phyloP scores from a whole-genome alignment of 163 green algal genomes.

The Scenedesmus sp. region DNA sequence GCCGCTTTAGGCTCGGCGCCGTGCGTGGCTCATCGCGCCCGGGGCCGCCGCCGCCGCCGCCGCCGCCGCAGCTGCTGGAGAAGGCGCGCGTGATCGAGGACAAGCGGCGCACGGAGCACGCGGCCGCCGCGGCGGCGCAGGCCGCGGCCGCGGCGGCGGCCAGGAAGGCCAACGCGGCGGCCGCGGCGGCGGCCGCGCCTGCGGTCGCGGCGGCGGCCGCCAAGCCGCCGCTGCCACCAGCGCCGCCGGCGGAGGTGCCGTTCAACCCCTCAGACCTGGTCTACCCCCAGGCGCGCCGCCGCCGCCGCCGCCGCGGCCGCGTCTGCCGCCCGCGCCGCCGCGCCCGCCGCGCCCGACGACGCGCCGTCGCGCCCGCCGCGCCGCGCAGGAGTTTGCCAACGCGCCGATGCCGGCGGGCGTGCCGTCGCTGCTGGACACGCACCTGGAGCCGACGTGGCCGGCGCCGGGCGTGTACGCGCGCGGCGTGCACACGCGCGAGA shows the following conservation, averaged over 20 bases:
- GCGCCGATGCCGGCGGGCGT: constrained; percentile 15
- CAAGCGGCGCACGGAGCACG: background rate
- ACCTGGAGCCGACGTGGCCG: constrained; percentile 41
- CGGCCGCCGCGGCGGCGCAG: background rate
- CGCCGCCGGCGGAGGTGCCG: constrained; percentile 3
- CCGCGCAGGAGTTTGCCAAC: constrained; percentile 28
- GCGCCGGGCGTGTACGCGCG: constrained; percentile 41
- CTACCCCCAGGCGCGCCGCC: constrained; percentile 40
- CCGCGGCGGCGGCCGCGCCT: constrained; percentile 4
- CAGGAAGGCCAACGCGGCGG: background rate
- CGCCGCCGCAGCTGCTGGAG: background rate
- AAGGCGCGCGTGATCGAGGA: constrained; percentile 14
- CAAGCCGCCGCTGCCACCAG: background rate
- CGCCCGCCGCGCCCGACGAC: background rate
- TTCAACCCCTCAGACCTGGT: constrained; percentile 38
- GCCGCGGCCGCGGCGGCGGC: constrained; percentile 32
- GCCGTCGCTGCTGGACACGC: constrained; percentile 29
- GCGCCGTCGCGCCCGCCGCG: background rate
- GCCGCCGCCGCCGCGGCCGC: too few relatives aligned
- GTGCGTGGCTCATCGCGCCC: background rate
- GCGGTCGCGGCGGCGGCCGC: background rate
- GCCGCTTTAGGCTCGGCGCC: too few relatives aligned
- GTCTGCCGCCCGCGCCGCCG: background rate
- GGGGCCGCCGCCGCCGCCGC: background rate
- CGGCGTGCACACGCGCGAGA: constrained; percentile 29